Evolutionary conservation across 495 filamentous ascomycete species (phyloP).

Genomic region (Penicillium turbatum): DNA sequence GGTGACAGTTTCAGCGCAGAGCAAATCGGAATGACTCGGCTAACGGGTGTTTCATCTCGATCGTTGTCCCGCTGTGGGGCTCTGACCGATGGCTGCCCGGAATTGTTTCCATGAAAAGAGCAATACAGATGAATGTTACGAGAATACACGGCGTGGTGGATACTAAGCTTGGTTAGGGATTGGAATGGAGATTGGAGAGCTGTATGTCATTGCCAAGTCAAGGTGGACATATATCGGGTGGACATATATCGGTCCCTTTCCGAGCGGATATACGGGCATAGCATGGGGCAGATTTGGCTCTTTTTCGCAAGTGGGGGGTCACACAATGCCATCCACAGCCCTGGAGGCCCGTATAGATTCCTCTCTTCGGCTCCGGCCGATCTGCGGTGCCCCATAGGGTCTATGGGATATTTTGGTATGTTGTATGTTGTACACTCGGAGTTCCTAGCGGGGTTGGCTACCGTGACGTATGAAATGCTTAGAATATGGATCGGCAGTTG

Average conservation of each 20-base stretch:
- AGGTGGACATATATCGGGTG: background rate
- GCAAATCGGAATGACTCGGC: slow-evolving; percentile 32
- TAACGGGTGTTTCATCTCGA: slow-evolving; percentile 25
- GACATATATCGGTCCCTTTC: no score
- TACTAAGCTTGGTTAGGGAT: no score
- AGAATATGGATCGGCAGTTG: background rate
- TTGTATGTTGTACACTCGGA: no score
- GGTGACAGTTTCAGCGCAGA: slow-evolving; percentile 9
- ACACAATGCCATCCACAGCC: background rate
- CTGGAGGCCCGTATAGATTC: no score
- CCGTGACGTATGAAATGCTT: background rate
- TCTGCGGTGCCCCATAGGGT: background rate
- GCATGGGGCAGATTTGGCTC: no score
- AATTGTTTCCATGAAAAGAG: background rate
- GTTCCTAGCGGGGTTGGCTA: background rate
- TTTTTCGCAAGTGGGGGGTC: no score
- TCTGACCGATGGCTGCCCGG: background rate
- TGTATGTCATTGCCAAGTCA: no score
- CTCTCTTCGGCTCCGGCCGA: background rate
- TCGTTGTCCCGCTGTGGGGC: slow-evolving; percentile 31
- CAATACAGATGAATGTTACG: no score
- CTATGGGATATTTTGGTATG: no score
- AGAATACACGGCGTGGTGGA: no score
- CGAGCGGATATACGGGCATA: no score
- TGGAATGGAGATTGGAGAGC: background rate